Conservation (phyloP, 2,329 filamentous ascomycete species). For the Hymenoscyphus albidus region DNA sequence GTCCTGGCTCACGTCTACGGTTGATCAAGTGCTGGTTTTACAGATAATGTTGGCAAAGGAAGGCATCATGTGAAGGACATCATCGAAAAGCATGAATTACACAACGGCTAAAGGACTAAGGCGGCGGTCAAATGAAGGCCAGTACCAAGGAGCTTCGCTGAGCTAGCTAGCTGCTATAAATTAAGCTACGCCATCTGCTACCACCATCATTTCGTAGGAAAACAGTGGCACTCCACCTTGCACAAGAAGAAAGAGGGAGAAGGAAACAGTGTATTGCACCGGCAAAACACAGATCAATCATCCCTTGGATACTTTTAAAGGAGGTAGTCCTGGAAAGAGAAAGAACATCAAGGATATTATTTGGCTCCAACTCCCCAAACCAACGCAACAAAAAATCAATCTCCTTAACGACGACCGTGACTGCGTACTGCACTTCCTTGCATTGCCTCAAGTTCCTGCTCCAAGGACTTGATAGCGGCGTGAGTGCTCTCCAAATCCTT, state of each 20-base stretch:
- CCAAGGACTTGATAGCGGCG: conserved; percentile 85
- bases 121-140: conserved; percentile 14
- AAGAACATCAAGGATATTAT: conserved; percentile 10
- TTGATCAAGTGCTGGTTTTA: too few relatives aligned
- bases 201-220: background rate
- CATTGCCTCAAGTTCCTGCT: conserved; percentile 88
- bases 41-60: too few relatives aligned
- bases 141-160: conserved; percentile 12
- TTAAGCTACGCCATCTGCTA: conserved; percentile 28
- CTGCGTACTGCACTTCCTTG: conserved; percentile 87
- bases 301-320: conserved; percentile 9
- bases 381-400: background rate
- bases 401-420: conserved; percentile 77
- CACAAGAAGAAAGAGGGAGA: conserved; percentile 27
- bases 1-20: too few relatives aligned
- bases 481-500: conserved; percentile 99
- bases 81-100: conserved; percentile 34
- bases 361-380: background rate
- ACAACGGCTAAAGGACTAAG: conserved; percentile 35
- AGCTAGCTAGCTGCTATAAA: conserved; percentile 15
- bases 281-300: background rate
- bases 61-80: background rate
- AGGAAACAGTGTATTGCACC: conserved; percentile 28
- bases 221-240: conserved; percentile 7
- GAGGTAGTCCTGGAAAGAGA: conserved; percentile 5